A percentile compares a stretch with the other conserved stretches of the same genome.
Conservation (phyloP, 2,329 filamentous ascomycete species). For the Aspergillus unguis region DNA sequence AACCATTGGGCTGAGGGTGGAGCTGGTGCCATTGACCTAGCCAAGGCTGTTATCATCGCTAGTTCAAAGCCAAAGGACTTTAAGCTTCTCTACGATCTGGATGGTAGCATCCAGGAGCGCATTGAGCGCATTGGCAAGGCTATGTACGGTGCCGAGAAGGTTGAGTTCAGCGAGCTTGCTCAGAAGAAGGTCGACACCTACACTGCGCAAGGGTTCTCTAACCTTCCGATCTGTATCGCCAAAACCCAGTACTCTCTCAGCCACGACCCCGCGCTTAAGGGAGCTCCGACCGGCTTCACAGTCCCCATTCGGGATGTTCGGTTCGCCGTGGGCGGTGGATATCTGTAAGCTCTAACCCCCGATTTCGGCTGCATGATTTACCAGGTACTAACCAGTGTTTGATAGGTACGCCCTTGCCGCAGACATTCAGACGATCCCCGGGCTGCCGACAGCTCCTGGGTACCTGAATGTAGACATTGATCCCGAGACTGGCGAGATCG, state of each 20-base stretch:
- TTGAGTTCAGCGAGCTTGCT: constrained; percentile 90
- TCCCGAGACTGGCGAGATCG: constrained; percentile 76
- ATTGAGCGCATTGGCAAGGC: constrained; percentile 86
- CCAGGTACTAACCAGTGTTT: constrained; percentile 34
- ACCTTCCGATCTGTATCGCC: constrained; percentile 91
- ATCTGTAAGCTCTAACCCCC: constrained; percentile 60
- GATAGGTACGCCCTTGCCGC: constrained; percentile 83
- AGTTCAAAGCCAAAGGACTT: constrained; percentile 82
- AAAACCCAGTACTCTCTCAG: constrained; percentile 98
- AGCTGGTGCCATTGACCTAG: constrained; percentile 82
- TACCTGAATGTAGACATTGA: constrained; percentile 91
- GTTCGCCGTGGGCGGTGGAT: constrained; percentile 90
- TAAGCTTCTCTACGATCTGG: constrained; percentile 77
- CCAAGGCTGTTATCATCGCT: constrained; percentile 78
- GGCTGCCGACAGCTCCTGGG: constrained; percentile 88
- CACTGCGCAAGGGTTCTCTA: constrained; percentile 83
- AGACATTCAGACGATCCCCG: constrained; percentile 97
- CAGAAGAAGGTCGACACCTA: constrained; percentile 97
- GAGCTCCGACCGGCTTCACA: constrained; percentile 89
- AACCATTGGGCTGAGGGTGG: constrained; percentile 98
- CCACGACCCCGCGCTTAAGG: constrained; percentile 90
- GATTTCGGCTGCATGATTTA: neutral
- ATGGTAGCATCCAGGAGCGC: constrained; percentile 77
- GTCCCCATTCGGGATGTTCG: constrained; percentile 92
- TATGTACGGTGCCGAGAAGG: constrained; percentile 89